Percentiles rank a stretch among this genome's conserved stretches.
phyloP scores from a whole-genome alignment of 1,284 basidiomycete species.

The Boletellus sp. region DNA sequence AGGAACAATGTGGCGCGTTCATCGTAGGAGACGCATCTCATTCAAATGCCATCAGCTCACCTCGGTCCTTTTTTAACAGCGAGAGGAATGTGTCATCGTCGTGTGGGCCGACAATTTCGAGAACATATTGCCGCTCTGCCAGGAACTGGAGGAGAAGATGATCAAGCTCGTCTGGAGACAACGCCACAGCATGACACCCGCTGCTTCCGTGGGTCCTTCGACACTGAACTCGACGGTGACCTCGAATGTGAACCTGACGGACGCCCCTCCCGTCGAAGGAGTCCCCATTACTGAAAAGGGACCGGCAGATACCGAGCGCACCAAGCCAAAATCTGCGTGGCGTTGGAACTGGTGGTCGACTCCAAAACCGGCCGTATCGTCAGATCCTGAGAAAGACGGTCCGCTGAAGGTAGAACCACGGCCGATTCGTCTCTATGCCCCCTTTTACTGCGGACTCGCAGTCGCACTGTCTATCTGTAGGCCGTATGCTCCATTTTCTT shows the following conservation, averaged over 20 bases:
- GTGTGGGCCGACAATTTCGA: conserved; percentile 78
- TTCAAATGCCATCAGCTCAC: conserved; percentile 1
- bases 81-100: conserved; percentile 68
- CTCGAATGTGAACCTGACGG: conserved; percentile 56
- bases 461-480: conserved; percentile 50
- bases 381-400: conserved; percentile 47
- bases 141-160: conserved; percentile 74
- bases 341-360: conserved; percentile 30
- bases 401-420: conserved; percentile 38
- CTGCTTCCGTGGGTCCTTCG: conserved; percentile 17
- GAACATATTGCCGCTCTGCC: conserved; percentile 63
- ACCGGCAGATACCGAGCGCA: not conserved
- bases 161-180: conserved; percentile 73
- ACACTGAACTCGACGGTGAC: conserved; percentile 25
- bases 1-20: conserved; percentile 82
- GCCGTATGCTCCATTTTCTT: conserved; percentile 39
- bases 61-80: conserved; percentile 36
- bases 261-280: conserved; percentile 32
- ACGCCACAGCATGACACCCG: conserved; percentile 19
- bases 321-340: conserved; percentile 21
- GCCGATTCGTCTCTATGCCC: conserved; percentile 71
- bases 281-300: conserved; percentile 34
- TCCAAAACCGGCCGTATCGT: conserved; percentile 21
- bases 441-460: conserved; percentile 73
- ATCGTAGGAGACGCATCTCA: conserved; percentile 48